These are phyloP conservation scores for Caloboletus firmus DNA, from an alignment of 1,284 basidiomycete genomes.

Conservation along the genomic window DNA sequence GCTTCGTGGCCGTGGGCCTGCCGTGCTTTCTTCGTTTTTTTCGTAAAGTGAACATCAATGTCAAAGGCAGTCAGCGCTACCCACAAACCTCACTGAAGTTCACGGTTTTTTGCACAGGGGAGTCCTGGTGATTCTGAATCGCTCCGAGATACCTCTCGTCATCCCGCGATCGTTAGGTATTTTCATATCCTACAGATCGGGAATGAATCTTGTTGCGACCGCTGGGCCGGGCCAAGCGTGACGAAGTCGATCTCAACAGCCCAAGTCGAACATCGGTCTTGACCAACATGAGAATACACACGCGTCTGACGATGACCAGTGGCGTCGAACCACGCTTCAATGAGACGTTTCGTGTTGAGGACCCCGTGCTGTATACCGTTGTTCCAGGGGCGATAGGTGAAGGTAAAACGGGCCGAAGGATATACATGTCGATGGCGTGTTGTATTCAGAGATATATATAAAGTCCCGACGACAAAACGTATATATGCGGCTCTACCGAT, in stretches of 20 bases:
- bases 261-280: neutral
- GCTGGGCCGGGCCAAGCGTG: neutral
- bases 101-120: no score
- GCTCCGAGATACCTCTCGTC: no score
- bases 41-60: no score
- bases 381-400: neutral
- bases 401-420: neutral
- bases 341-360: neutral
- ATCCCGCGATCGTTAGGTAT: no score
- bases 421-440: neutral
- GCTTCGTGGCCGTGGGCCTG: no score
- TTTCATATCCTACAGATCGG: no score
- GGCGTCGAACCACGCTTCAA: neutral
- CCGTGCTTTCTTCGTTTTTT: no score
- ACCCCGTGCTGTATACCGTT: no score
- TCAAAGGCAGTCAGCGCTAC: no score
- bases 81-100: no score
- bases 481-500: constrained; percentile 32
- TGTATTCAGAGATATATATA: constrained; percentile 12
- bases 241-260: neutral
- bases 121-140: no score
- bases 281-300: neutral
- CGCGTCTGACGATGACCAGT: neutral
- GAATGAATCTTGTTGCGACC: neutral
- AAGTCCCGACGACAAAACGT: constrained; percentile 9